These are phyloP conservation scores for Lyophyllum semitale DNA, from an alignment of 768 basidiomycete genomes.

Conservation along the genomic window DNA sequence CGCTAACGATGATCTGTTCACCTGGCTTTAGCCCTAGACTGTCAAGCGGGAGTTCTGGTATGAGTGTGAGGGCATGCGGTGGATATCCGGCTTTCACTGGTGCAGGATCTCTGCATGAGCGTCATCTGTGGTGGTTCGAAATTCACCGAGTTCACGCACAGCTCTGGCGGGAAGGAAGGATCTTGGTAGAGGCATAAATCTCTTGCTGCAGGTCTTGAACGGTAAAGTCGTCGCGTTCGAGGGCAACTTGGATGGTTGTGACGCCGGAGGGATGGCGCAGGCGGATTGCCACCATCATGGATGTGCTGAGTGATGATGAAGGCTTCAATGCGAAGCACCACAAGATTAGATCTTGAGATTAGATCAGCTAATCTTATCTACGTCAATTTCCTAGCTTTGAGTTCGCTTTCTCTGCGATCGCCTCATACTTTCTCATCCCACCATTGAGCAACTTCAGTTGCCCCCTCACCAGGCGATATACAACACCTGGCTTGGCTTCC, in stretches of 20 bases:
- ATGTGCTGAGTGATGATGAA: background rate
- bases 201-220: constrained; percentile 77
- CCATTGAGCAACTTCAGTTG: constrained; percentile 23
- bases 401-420: constrained; percentile 20
- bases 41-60: constrained; percentile 73
- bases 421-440: constrained; percentile 25
- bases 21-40: constrained; percentile 77
- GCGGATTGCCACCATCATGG: constrained; percentile 68
- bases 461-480: constrained; percentile 23
- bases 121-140: background rate
- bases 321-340: too few species aligned
- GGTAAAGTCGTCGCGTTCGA: constrained; percentile 52
- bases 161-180: constrained; percentile 76
- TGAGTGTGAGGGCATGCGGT: constrained; percentile 67
- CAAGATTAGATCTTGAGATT: background rate
- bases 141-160: constrained; percentile 46
- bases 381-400: constrained; percentile 9
- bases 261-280: constrained; percentile 86
- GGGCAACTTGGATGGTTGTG: constrained; percentile 70
- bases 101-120: background rate
- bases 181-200: constrained; percentile 66
- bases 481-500: constrained; percentile 22
- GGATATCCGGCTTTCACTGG: constrained; percentile 87
- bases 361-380: constrained; percentile 17
- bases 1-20: constrained; percentile 85